Conservation (phyloP, 805 yeast genomes). For the Kregervanrija fluxuum region DNA sequence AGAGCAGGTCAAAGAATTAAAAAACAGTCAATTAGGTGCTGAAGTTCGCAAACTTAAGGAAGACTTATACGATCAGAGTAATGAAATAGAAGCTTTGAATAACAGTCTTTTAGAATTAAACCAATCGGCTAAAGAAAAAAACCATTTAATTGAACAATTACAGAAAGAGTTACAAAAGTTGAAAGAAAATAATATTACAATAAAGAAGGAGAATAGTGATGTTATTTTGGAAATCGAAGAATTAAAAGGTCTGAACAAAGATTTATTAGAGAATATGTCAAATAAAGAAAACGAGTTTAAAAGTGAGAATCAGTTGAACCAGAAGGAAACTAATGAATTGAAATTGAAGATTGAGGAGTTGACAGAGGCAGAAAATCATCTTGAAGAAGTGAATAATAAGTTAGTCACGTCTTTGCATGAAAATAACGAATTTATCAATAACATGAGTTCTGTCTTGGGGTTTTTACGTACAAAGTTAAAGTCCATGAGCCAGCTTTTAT, state of each 20-base stretch:
- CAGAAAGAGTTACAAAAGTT: conserved; percentile 1
- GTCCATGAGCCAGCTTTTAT: conserved; percentile 33
- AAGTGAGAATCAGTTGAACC: conserved; percentile 43
- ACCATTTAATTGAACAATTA: conserved; percentile 4
- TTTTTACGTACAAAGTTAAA: conserved; percentile 29
- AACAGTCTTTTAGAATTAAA: conserved; percentile 9
- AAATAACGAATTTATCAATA: conserved; percentile 19
- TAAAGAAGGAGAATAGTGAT: conserved; percentile 9
- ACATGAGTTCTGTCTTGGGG: conserved; percentile 17
- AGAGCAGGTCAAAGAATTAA: conserved; percentile 11
- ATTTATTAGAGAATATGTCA: conserved; percentile 60
- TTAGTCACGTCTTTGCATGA: conserved; percentile 20
- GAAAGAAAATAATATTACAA: conserved; percentile 17
- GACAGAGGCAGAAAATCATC: conserved; percentile 38
- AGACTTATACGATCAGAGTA: not conserved
- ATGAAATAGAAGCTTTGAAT: conserved; percentile 13
- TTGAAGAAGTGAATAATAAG: conserved; percentile 36
- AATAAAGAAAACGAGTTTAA: conserved; percentile 54
- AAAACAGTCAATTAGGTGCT: conserved; percentile 8
- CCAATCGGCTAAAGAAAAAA: conserved; percentile 2
- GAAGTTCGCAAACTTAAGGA: conserved; percentile 11
- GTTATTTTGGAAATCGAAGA: conserved; percentile 10
- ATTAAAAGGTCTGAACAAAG: conserved; percentile 43
- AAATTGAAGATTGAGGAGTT: conserved; percentile 39
- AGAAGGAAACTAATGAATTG: conserved; percentile 43